These are phyloP conservation scores for Colletotrichum sp. DNA, from an alignment of 2,329 filamentous ascomycete genomes.

Conservation along the genomic window DNA sequence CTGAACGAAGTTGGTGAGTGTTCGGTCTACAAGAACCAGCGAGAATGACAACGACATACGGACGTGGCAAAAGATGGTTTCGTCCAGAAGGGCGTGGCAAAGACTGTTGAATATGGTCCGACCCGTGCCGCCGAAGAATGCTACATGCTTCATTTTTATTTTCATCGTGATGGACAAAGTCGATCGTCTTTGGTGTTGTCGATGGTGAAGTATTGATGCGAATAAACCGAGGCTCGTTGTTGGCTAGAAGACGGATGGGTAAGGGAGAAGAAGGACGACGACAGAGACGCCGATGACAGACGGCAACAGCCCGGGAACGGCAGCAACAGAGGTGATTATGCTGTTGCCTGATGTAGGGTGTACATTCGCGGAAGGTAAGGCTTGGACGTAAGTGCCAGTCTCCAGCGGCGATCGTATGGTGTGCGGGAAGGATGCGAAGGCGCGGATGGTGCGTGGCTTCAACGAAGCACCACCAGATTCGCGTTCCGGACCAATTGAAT, in stretches of 20 bases:
- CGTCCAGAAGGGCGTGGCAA: not conserved
- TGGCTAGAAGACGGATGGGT: not conserved
- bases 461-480: not conserved
- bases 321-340: not conserved
- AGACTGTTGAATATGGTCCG: not conserved
- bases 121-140: conserved; percentile 7
- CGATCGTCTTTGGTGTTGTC: not conserved
- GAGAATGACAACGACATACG: not conserved
- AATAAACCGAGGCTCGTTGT: not conserved
- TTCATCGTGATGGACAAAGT: not conserved
- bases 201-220: not conserved
- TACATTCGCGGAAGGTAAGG: not conserved
- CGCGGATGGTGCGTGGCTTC: not conserved
- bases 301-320: not conserved
- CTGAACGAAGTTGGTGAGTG: not conserved
- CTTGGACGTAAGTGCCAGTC: not conserved
- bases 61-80: not conserved
- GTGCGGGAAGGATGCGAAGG: not conserved
- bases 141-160: not conserved
- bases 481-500: not conserved
- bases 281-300: not conserved
- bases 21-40: not conserved
- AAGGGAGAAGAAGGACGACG: not conserved
- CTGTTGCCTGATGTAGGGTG: not conserved
- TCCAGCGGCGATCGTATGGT: not conserved